Percentiles rank a stretch among this genome's conserved stretches.
phyloP scores from a whole-genome alignment of 2,329 filamentous ascomycete species.

The Curvularia sp. region DNA sequence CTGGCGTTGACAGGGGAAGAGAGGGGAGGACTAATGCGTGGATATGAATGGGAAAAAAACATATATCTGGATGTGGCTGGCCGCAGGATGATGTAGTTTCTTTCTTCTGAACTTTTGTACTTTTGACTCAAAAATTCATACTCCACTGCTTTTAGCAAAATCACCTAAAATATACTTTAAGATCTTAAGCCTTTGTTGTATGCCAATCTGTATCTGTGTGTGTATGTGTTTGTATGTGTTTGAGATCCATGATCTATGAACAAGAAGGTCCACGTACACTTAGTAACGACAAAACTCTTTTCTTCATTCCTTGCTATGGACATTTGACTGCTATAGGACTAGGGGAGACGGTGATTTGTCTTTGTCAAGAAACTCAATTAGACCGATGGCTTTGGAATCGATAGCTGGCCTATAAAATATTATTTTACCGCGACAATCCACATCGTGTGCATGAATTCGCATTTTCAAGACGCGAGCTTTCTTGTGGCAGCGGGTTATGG shows the following conservation, averaged over 20 bases:
- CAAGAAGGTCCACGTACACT: too few species aligned
- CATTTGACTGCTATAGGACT: too few species aligned
- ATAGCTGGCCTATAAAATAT: not conserved
- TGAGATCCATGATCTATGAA: too few species aligned
- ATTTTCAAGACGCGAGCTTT: not conserved
- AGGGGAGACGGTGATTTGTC: too few species aligned
- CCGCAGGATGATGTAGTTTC: conserved; percentile 5
- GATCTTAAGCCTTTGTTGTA: not conserved
- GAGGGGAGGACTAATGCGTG: not conserved
- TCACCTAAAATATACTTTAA: not conserved
- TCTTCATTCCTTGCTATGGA: not conserved
- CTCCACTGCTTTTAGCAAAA: not conserved
- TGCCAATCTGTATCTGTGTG: too few species aligned
- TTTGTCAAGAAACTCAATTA: not conserved
- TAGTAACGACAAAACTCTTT: too few species aligned
- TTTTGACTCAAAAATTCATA: not conserved
- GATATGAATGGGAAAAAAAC: not conserved
- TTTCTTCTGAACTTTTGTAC: not conserved
- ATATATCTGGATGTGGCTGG: conserved; percentile 2
- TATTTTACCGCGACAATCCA: not conserved
- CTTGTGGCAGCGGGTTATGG: conserved; percentile 9
- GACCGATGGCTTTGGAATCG: not conserved
- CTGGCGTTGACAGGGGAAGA: conserved; percentile 2
- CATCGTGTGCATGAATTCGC: not conserved
- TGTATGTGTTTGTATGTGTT: too few species aligned